Conservation (phyloP, 805 yeast species). For the Wickerhamiella sergipiensis region DNA sequence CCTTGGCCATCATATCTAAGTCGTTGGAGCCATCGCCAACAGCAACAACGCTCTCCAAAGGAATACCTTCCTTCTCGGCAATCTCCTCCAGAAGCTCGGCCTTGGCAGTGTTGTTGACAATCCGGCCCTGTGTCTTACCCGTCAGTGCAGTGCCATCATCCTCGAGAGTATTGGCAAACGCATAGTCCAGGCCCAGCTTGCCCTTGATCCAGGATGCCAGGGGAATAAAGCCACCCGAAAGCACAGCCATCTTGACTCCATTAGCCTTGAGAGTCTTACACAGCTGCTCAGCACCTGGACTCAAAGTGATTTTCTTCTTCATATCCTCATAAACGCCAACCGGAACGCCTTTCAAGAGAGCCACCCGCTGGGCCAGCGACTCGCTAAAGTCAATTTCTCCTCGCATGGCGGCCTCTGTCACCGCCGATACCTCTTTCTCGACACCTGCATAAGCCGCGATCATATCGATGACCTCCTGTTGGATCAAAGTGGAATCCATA, state of each 20-base stretch:
- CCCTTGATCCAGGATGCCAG: conserved; percentile 64
- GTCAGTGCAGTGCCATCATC: conserved; percentile 38
- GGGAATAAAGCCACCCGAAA: conserved; percentile 91
- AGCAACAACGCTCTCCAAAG: conserved; percentile 44
- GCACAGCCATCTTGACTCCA: conserved; percentile 68
- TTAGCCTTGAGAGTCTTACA: conserved; percentile 43
- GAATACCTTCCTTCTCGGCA: conserved; percentile 23
- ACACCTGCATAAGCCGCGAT: conserved; percentile 91
- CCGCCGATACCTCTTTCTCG: conserved; percentile 71
- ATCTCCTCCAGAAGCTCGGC: conserved; percentile 51
- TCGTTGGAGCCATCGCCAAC: conserved; percentile 98
- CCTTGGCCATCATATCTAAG: conserved; percentile 76
- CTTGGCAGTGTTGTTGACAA: conserved; percentile 78
- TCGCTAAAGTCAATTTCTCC: conserved; percentile 87
- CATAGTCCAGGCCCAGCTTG: conserved; percentile 64
- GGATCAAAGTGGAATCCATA: conserved; percentile 94
- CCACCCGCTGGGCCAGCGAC: conserved; percentile 62
- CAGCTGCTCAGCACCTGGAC: conserved; percentile 76
- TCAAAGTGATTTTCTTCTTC: conserved; percentile 51
- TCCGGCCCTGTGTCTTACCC: conserved; percentile 66
- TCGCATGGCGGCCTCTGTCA: conserved; percentile 92
- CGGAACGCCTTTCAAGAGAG: conserved; percentile 69
- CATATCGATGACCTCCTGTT: conserved; percentile 92
- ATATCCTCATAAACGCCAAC: conserved; percentile 65
- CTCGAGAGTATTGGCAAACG: conserved; percentile 62